Percentiles rank a stretch among this genome's conserved stretches.
These are phyloP conservation scores for Ophiocytium majus DNA, from an alignment of 352 stramenopile species.

Conservation along the genomic window DNA sequence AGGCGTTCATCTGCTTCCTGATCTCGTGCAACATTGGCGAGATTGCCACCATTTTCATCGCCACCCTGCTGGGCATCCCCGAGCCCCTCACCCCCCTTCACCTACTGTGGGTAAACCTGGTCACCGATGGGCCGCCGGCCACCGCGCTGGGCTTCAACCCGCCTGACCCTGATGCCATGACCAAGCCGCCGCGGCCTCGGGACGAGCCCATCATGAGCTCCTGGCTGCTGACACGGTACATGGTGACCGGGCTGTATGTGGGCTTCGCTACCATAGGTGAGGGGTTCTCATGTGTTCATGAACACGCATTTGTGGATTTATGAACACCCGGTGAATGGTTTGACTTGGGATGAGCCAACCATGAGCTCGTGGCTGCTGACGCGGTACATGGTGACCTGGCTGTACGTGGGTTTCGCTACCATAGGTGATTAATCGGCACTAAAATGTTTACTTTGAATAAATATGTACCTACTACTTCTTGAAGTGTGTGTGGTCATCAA, in stretches of 20 bases:
- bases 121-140: constrained; percentile 96
- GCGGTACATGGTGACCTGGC: constrained; percentile 84
- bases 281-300: not conserved
- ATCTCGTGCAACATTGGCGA: constrained; percentile 99
- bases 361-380: constrained; percentile 97
- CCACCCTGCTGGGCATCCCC: constrained; percentile 80
- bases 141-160: constrained; percentile 98
- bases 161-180: constrained; percentile 95
- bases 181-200: constrained; percentile 76
- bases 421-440: too few relatives aligned
- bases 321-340: too few relatives aligned
- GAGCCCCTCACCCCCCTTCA: constrained; percentile 97
- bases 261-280: constrained; percentile 59
- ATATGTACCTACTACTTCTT: too few relatives aligned
- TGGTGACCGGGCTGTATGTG: constrained; percentile 79
- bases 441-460: too few relatives aligned
- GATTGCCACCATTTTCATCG: constrained; percentile 97
- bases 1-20: constrained; percentile 97
- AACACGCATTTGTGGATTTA: too few relatives aligned
- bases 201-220: constrained; percentile 95
- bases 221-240: constrained; percentile 96
- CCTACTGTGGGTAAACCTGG: constrained; percentile 99
- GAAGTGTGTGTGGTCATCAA: too few relatives aligned
- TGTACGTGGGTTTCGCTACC: constrained; percentile 83
- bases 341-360: constrained; percentile 86